Base-by-base conservation (phyloP, 495 filamentous ascomycete species). In the Friedmanniomyces endolithicus region DNA sequence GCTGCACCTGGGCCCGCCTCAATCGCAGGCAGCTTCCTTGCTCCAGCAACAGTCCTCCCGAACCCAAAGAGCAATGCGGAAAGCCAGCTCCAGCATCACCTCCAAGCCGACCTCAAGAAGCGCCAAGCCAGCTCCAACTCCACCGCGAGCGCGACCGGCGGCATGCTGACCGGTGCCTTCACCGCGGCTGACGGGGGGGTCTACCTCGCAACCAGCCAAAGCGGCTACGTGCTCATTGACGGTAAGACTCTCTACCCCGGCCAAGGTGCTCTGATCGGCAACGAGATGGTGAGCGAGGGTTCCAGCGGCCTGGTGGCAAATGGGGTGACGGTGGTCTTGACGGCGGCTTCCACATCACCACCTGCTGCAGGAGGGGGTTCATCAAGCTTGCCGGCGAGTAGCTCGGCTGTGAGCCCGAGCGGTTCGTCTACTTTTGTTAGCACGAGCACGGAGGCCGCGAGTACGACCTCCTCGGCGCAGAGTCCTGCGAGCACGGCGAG, bases 171-270 rank as follows among this genome's bases (percentile, higher is more conserved):
- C 2, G 53, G 53, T 11, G 20, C 17, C 6, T 55, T 55, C 53
- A 55, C 53, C 19, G 53, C 27, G 12, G n/a, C 20, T 16, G 53
- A 55, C 23, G 53, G 53, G 6, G 53, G 53, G 1, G 22, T 48
- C 29, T 55, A 55, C 27, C 25, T n/a, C 8, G 45, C 48, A 7
- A 55, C 45, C 7, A 55, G 53, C 35, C n/a, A 48, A 19, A 55
- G 53, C 45, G 45, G 45, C 12, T 55, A 55, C 45, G 22, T 55
- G 1, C 24, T 48, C 20, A 41, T 55, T 22, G 53, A 48, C 53
- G 43, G 43, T 44, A 55, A 55, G 34, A 55, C 53, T 11, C 53
- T 55, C 16, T 48, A 11, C 11, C 44, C 53, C 4, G 45, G 45
- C 9, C 53, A 55, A 25, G 19, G 33, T 14, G 53, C 53, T 14